phyloP scores from a whole-genome alignment of 139 green algal genomes.

The Chlamydomonas sp. region DNA sequence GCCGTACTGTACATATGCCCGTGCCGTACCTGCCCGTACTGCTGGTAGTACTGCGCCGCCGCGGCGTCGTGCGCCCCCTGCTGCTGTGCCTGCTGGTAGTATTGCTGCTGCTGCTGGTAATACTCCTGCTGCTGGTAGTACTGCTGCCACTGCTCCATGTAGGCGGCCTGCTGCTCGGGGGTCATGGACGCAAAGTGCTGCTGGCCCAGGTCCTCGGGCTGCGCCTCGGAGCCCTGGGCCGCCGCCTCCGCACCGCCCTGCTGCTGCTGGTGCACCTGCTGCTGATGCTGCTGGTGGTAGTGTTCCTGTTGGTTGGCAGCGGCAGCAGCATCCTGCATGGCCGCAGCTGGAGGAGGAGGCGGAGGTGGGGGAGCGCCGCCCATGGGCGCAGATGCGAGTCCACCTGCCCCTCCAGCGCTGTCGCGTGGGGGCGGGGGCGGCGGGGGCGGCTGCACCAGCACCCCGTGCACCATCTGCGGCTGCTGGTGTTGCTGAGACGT shows the following conservation, averaged over 20 bases:
- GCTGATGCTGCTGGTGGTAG: slow-evolving; percentile 5
- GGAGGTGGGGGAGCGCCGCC: too few species aligned
- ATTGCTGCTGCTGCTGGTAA: slow-evolving; percentile 50
- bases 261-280: background rate
- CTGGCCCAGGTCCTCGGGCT: slow-evolving; percentile 20
- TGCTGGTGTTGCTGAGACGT: background rate
- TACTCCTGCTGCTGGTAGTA: slow-evolving; percentile 42
- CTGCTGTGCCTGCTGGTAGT: slow-evolving; percentile 38
- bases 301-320: background rate
- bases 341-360: background rate
- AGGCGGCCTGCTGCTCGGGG: slow-evolving; percentile 55
- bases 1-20: background rate
- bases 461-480: background rate
- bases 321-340: background rate
- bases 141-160: slow-evolving; percentile 64
- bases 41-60: slow-evolving; percentile 7
- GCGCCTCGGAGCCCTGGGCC: background rate
- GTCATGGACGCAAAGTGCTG: slow-evolving; percentile 33
- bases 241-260: background rate
- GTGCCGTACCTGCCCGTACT: slow-evolving; percentile 19
- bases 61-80: background rate
- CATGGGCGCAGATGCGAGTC: background rate
- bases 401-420: background rate
- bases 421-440: background rate
- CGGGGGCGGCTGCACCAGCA: background rate